Evolutionary conservation across 495 filamentous ascomycete genomes (phyloP).

Genomic region (Trichoderma reesei): DNA sequence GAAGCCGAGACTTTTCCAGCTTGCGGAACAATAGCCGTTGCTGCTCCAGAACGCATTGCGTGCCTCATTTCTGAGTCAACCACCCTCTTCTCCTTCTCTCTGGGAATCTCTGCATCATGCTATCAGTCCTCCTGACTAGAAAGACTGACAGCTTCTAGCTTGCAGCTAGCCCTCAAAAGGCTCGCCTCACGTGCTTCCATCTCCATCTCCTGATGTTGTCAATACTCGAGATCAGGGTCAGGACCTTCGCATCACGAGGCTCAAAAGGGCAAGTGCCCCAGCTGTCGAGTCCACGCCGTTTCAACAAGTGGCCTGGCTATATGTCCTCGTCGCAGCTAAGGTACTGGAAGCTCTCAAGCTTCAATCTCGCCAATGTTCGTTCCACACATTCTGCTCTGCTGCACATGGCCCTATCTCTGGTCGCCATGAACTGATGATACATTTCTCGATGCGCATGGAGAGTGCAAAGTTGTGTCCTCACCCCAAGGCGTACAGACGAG

Average conservation of each 20-base stretch:
- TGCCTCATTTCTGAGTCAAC: background rate
- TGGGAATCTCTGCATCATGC: background rate
- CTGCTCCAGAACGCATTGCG: background rate
- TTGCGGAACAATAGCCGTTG: background rate
- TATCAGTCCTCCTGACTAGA: background rate
- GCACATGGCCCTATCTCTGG: slow-evolving; percentile 23
- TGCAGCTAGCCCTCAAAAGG: background rate
- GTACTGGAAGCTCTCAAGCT: slow-evolving; percentile 21
- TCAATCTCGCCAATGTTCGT: slow-evolving; percentile 30
- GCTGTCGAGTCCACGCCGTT: background rate
- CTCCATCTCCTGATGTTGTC: background rate
- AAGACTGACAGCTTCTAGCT: background rate
- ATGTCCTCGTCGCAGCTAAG: slow-evolving; percentile 19
- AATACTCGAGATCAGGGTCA: background rate
- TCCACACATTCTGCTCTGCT: slow-evolving; percentile 28
- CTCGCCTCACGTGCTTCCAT: background rate
- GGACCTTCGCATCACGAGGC: background rate
- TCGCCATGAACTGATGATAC: slow-evolving; percentile 32
- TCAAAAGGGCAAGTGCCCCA: background rate
- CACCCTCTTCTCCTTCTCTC: no score
- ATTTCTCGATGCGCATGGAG: slow-evolving; percentile 36
- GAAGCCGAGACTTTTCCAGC: background rate
- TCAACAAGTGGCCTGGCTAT: slow-evolving; percentile 25
- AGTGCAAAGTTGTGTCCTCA: background rate
- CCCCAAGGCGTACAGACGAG: background rate